A percentile compares a stretch with the other conserved stretches of the same genome.
These are phyloP conservation scores for Kwoniella sp. DNA, from an alignment of 768 basidiomycete species.

Conservation along the genomic window DNA sequence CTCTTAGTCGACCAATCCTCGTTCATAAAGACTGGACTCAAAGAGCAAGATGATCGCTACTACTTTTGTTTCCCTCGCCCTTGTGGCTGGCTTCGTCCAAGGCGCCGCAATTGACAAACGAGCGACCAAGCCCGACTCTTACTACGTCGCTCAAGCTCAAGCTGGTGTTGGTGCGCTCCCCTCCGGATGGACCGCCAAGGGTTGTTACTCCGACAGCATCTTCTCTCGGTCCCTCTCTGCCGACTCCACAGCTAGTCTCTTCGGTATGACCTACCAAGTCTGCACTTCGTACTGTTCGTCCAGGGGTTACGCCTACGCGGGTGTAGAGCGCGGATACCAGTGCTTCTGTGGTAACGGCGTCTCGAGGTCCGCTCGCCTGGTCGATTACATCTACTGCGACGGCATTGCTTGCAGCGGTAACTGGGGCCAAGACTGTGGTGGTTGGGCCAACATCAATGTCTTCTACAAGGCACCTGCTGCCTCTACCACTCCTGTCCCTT, in stretches of 20 bases:
- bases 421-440: slow-evolving; percentile 20
- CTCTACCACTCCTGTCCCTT: slow-evolving; percentile 4
- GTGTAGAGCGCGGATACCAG: slow-evolving; percentile 12
- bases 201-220: slow-evolving; percentile 16
- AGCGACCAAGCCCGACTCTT: neutral
- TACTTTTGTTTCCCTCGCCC: neutral
- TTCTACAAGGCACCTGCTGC: slow-evolving; percentile 13
- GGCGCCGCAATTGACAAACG: slow-evolving; percentile 13
- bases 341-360: slow-evolving; percentile 30
- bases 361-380: slow-evolving; percentile 4
- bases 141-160: slow-evolving; percentile 8
- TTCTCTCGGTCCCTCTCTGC: slow-evolving; percentile 18
- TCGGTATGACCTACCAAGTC: slow-evolving; percentile 23
- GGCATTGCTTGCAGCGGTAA: slow-evolving; percentile 29
- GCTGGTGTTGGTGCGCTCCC: slow-evolving; percentile 14
- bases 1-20: slow-evolving; percentile 1
- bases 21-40: neutral
- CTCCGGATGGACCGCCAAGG: slow-evolving; percentile 24
- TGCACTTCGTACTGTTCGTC: slow-evolving; percentile 32
- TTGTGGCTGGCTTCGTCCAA: slow-evolving; percentile 3
- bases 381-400: slow-evolving; percentile 14
- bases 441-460: slow-evolving; percentile 17
- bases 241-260: slow-evolving; percentile 20
- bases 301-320: slow-evolving; percentile 27
- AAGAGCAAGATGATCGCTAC: neutral